A percentile compares a stretch with the other conserved stretches of the same genome.
Conservation (phyloP, 495 filamentous ascomycete genomes). For the Neurospora sp. region DNA sequence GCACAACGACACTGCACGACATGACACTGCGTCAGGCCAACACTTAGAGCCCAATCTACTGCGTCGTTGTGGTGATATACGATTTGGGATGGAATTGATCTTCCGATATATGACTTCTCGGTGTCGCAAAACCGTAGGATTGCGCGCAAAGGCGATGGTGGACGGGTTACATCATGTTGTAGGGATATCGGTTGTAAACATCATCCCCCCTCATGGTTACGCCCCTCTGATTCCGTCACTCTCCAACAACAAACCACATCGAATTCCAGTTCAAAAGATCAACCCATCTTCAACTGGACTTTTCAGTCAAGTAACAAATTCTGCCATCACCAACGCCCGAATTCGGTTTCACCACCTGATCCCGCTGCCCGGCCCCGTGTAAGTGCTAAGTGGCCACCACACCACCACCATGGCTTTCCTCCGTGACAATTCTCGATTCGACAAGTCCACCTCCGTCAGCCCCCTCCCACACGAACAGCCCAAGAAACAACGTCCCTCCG, state of each 20-base stretch:
- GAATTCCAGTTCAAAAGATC: background rate
- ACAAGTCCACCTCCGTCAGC: background rate
- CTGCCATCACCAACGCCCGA: background rate
- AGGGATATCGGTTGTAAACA: background rate
- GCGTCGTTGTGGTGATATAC: background rate
- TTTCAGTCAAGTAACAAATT: background rate
- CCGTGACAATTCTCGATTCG: background rate
- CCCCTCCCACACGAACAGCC: background rate
- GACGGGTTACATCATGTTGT: background rate
- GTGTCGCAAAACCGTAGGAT: background rate
- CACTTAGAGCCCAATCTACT: background rate
- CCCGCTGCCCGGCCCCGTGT: background rate
- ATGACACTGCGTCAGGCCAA: background rate
- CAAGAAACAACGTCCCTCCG: slow-evolving; percentile 9
- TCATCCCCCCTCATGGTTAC: background rate
- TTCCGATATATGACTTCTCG: background rate
- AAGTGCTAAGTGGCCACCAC: background rate
- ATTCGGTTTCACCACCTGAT: background rate
- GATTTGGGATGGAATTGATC: background rate
- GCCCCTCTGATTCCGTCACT: background rate
- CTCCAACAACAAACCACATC: background rate
- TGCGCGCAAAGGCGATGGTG: background rate
- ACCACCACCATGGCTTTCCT: background rate
- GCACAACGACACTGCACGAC: background rate
- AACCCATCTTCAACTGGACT: background rate